Base-by-base conservation (phyloP, 2,329 filamentous ascomycete genomes). In the Trichoderma brevicompactum region DNA sequence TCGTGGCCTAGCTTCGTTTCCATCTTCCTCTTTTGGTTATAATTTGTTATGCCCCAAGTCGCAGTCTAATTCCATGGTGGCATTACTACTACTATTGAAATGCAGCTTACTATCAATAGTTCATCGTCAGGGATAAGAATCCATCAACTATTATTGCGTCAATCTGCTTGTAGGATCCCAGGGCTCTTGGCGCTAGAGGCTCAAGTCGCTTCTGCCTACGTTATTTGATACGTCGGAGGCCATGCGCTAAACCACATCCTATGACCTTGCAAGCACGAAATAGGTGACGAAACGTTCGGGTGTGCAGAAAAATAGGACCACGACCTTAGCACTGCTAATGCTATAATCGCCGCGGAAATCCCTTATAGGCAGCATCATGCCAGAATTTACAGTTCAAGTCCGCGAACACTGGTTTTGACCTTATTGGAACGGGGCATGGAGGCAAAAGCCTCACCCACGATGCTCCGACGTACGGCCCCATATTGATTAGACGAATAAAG, bases 81-180 rank as follows among this genome's bases (percentile, higher is more conserved):
- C 44, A 50, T 41, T n/a, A 34, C 46, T 5, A 28, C 23, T 28
- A 28, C 23, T 28, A 28, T 5, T 41, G 38, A 46, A 44, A 41
- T 44, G 54, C 54, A 44, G 54, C 54, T 56, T 56, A 56, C 54
- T 61, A 61, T 43, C 58, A 61, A 61, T 61, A 61, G 46, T 61
- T 50, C 44, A 38, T 34, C 15, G 54, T n/a, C 58, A 61, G 58
- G 58, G 36, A 34, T 43, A 28, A 41, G 46, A 41, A 61, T 61
- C 46, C 56, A 49, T 60, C 54, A 32, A 28, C 23, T 28, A 32
- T n/a, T 28, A 32, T n/a, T 46, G 17, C 54, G n/a, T 40, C 54
- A 58, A 44, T 38, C 36, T 54, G 17, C 34, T 7, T 23, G 19
- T 28, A 44, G 56, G 46, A 46, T 41, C 23, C 44, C 48, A 41